A percentile compares a stretch with the other conserved stretches of the same genome.
These are phyloP conservation scores for Myxozyma melibiosi DNA, from an alignment of 805 yeast genomes.

Conservation along the genomic window DNA sequence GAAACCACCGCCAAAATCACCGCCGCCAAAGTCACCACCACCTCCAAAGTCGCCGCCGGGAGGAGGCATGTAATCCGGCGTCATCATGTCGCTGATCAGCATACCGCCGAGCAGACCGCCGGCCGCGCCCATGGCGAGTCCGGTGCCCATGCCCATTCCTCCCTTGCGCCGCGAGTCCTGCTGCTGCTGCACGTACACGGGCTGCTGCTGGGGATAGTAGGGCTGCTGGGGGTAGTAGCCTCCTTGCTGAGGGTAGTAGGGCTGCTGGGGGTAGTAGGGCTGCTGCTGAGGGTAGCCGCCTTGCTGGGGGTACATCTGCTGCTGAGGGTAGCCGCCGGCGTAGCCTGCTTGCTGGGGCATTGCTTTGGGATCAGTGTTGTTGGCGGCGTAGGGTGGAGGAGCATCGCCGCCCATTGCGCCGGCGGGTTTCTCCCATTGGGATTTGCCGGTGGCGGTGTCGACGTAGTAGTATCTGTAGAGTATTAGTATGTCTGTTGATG, in stretches of 20 bases:
- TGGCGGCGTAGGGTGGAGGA: conserved; percentile 31
- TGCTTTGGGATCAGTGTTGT: conserved; percentile 9
- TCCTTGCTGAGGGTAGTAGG: conserved; percentile 39
- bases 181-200: conserved; percentile 37
- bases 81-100: conserved; percentile 52
- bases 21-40: conserved; percentile 34
- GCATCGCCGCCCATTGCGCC: conserved; percentile 34
- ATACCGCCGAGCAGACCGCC: conserved; percentile 67
- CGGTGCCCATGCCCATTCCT: conserved; percentile 46
- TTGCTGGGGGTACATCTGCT: conserved; percentile 25
- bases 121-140: conserved; percentile 53
- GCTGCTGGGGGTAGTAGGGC: conserved; percentile 34
- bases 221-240: conserved; percentile 43
- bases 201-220: no score
- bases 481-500: conserved; percentile 41
- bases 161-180: conserved; percentile 43
- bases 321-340: conserved; percentile 24
- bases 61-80: conserved; percentile 40
- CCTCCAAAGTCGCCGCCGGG: conserved; percentile 43
- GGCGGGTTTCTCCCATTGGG: conserved; percentile 89
- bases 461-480: conserved; percentile 71
- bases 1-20: conserved; percentile 37
- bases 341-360: not conserved
- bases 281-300: conserved; percentile 27
- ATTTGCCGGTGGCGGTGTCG: conserved; percentile 65